These are phyloP conservation scores for Populus tomentosa DNA, from an alignment of 441 rosid species.

Conservation along the genomic window DNA sequence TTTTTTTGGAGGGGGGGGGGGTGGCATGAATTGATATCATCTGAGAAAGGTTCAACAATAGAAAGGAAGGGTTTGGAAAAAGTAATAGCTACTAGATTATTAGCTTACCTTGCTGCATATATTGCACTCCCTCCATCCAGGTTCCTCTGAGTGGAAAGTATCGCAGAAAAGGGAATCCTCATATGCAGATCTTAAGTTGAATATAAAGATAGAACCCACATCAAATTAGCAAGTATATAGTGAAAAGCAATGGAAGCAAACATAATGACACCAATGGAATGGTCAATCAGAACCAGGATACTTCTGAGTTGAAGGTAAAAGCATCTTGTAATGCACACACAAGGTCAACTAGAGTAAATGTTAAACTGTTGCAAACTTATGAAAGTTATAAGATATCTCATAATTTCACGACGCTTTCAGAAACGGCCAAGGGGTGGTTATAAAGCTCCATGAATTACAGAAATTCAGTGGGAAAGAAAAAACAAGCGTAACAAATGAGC, in stretches of 20 bases:
- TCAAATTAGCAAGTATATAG: background rate
- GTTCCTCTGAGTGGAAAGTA: conserved; percentile 63
- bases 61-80: background rate
- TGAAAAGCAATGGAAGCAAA: conserved; percentile 4
- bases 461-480: background rate
- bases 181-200: conserved; percentile 54
- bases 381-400: background rate
- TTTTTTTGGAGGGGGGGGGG: background rate
- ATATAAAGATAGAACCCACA: conserved; percentile 1
- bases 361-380: background rate
- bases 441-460: background rate
- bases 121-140: conserved; percentile 93
- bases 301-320: background rate
- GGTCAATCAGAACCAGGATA: background rate
- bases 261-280: background rate
- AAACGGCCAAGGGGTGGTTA: background rate
- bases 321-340: background rate
- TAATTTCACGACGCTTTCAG: background rate
- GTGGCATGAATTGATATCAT: background rate
- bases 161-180: conserved; percentile 62
- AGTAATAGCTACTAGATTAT: background rate
- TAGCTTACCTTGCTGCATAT: conserved; percentile 56
- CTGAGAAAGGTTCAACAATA: conserved; percentile 3
- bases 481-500: background rate
- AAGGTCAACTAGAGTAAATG: background rate